phyloP scores from a whole-genome alignment of 2,329 filamentous ascomycete species.

The Monilinia fructicola region DNA sequence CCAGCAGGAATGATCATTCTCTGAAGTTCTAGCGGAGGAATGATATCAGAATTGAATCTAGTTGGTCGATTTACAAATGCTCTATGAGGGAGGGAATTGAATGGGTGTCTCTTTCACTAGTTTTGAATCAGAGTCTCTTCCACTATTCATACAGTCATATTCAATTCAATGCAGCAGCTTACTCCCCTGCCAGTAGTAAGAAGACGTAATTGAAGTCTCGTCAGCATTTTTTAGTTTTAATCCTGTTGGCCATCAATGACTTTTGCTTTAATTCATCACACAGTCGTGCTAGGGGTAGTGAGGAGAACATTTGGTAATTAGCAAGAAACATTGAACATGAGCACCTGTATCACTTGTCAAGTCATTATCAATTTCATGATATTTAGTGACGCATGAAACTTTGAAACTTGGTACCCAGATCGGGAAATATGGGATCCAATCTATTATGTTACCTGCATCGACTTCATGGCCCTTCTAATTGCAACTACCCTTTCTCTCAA shows the following conservation, averaged over 20 bases:
- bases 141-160: not conserved
- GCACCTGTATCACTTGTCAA: not conserved
- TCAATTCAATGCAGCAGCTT: not conserved
- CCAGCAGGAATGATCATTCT: not conserved
- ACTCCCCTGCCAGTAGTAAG: too few relatives aligned
- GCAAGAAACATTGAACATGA: not conserved
- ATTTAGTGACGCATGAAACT: not conserved
- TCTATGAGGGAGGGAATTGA: too few relatives aligned
- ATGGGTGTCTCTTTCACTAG: too few relatives aligned
- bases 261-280: too few relatives aligned
- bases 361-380: not conserved
- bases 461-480: not conserved
- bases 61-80: not conserved
- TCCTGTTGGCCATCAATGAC: too few relatives aligned
- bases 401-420: not conserved
- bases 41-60: not conserved
- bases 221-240: too few relatives aligned
- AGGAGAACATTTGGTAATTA: not conserved
- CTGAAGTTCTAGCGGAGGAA: not conserved
- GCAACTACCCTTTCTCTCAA: not conserved
- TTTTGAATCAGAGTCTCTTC: not conserved
- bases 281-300: too few relatives aligned
- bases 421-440: not conserved
- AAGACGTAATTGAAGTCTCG: too few relatives aligned
- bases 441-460: not conserved